A percentile compares a stretch with the other conserved stretches of the same genome.
Conservation (phyloP, 2,329 filamentous ascomycete genomes). For the Fusarium tupiense region DNA sequence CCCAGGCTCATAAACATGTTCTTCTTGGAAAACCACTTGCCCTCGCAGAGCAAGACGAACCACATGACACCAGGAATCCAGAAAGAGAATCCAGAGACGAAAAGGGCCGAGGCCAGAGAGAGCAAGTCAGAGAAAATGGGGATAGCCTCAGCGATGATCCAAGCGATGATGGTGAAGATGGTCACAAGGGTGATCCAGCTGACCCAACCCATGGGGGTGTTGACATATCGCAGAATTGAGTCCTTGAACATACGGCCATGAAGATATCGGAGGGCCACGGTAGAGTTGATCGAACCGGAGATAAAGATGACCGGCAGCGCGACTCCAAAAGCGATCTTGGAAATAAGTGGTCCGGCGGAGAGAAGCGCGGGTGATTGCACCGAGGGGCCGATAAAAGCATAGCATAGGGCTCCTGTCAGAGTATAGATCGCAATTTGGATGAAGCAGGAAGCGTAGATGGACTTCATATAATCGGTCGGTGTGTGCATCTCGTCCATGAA, state of each 20-base stretch:
- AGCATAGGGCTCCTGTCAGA: conserved; percentile 72
- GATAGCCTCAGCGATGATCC: conserved; percentile 34
- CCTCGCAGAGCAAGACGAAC: conserved; percentile 29
- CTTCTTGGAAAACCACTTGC: conserved; percentile 34
- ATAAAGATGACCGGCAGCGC: conserved; percentile 64
- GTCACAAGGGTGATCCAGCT: conserved; percentile 29
- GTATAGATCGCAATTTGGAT: conserved; percentile 73
- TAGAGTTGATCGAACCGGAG: conserved; percentile 34
- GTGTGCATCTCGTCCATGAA: conserved; percentile 41
- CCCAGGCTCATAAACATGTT: conserved; percentile 29
- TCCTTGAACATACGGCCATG: conserved; percentile 36
- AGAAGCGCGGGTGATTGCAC: conserved; percentile 75
- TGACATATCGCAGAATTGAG: conserved; percentile 30
- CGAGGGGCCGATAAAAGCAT: conserved; percentile 71
- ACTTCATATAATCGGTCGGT: conserved; percentile 52
- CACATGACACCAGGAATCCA: conserved; percentile 35
- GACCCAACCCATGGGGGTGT: conserved; percentile 31
- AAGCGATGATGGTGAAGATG: conserved; percentile 31
- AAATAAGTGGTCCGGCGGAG: conserved; percentile 67
- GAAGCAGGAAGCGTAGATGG: conserved; percentile 69
- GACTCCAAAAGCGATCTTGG: conserved; percentile 75
- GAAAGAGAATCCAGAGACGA: conserved; percentile 33
- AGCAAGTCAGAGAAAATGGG: conserved; percentile 35
- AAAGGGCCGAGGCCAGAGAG: conserved; percentile 27
- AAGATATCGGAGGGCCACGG: conserved; percentile 31